Conservation (phyloP, 208 protist genomes). For the Wallacemonas sp. region DNA sequence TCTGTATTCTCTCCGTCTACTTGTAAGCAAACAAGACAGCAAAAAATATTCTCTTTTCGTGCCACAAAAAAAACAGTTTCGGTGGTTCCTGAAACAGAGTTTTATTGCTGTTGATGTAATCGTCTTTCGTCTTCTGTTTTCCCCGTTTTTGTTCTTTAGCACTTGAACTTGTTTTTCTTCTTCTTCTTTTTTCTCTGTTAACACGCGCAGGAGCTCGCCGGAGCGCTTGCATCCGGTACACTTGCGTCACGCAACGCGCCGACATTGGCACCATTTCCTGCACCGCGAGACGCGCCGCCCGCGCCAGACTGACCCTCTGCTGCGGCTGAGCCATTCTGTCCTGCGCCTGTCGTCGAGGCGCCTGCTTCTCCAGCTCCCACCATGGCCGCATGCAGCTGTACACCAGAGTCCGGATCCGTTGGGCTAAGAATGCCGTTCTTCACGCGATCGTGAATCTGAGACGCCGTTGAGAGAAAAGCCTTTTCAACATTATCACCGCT, state of each 20-base stretch:
- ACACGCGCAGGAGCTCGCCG: slow-evolving; percentile 1
- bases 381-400: slow-evolving; percentile 70
- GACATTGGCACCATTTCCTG: neutral
- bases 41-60: too few relatives aligned
- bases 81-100: too few relatives aligned
- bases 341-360: neutral
- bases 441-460: slow-evolving; percentile 95
- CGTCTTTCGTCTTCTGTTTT: neutral
- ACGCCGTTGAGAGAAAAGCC: slow-evolving; percentile 92
- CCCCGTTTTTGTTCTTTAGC: neutral
- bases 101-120: too few relatives aligned
- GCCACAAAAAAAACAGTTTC: too few relatives aligned
- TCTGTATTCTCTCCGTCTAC: too few relatives aligned
- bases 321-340: neutral
- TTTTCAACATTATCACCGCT: slow-evolving; percentile 94
- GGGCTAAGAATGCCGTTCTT: slow-evolving; percentile 89
- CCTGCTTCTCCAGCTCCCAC: slow-evolving; percentile 25
- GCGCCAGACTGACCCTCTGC: neutral
- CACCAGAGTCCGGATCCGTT: slow-evolving; percentile 72
- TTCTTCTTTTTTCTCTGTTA: neutral
- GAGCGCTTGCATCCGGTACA: slow-evolving; percentile 9
- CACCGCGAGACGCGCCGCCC: neutral
- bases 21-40: too few relatives aligned
- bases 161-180: slow-evolving; percentile 14
- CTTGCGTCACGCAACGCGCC: neutral